phyloP scores from a whole-genome alignment of 2,329 filamentous ascomycete genomes.

The Sporothrix mexicana region DNA sequence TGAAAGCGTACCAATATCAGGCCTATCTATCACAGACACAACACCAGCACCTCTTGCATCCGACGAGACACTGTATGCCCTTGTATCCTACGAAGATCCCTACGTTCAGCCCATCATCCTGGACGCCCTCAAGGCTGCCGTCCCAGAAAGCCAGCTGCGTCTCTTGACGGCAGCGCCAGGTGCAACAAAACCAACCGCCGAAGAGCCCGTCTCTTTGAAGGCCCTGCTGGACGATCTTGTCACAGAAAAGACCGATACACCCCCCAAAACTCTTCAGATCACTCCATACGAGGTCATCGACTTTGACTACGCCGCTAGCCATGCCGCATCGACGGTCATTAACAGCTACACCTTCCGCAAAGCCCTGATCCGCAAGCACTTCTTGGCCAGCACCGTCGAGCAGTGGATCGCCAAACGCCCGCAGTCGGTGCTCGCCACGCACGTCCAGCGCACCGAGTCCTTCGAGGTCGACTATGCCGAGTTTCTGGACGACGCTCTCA shows the following conservation, averaged over 20 bases:
- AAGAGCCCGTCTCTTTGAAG: conserved; percentile 47
- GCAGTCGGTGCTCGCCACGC: conserved; percentile 66
- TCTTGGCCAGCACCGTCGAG: conserved; percentile 80
- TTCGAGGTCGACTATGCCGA: conserved; percentile 98
- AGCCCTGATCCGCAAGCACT: conserved; percentile 95
- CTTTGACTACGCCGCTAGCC: conserved; percentile 73
- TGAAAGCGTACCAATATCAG: background rate
- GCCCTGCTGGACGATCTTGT: conserved; percentile 45
- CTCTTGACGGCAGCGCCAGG: conserved; percentile 42
- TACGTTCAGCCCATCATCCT: conserved; percentile 90
- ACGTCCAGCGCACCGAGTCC: conserved; percentile 78
- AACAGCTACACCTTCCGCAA: conserved; percentile 97
- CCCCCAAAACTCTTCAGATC: conserved; percentile 71
- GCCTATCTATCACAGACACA: background rate
- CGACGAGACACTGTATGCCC: conserved; percentile 63
- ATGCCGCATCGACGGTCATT: conserved; percentile 68
- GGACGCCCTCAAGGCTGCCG: conserved; percentile 67
- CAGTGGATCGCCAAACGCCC: conserved; percentile 89
- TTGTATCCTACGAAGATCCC: conserved; percentile 82
- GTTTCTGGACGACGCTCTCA: conserved; percentile 89
- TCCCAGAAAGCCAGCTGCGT: conserved; percentile 62
- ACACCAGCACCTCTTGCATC: background rate
- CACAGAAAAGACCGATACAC: background rate
- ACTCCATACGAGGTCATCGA: conserved; percentile 85
- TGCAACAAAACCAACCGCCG: conserved; percentile 20